Percentiles rank a stretch among this genome's conserved stretches.
Evolutionary conservation across 345 rosid genomes (phyloP).

Genomic region (Erysimum cheiranthoides): DNA sequence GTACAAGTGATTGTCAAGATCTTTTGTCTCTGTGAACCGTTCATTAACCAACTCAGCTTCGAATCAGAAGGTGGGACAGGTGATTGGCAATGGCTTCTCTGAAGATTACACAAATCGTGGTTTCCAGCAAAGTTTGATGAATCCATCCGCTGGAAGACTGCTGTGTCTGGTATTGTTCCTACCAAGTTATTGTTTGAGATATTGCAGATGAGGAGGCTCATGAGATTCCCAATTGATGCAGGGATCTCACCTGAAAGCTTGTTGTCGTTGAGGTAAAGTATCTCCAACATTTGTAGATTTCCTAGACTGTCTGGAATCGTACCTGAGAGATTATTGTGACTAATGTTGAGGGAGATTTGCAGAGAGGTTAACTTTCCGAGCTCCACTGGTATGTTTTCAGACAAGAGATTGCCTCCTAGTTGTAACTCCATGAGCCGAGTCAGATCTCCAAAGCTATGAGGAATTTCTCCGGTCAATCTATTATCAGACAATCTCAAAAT

Average conservation of each 20-base stretch:
- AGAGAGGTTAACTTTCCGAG: slow-evolving; percentile 71
- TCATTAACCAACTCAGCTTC: slow-evolving; percentile 49
- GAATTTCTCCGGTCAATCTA: slow-evolving; percentile 61
- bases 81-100: slow-evolving; percentile 50
- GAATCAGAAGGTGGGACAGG: slow-evolving; percentile 40
- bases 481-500: slow-evolving; percentile 78
- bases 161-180: slow-evolving; percentile 65
- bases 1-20: slow-evolving; percentile 56
- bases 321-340: slow-evolving; percentile 74
- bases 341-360: slow-evolving; percentile 83
- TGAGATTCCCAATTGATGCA: slow-evolving; percentile 62
- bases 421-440: slow-evolving; percentile 77
- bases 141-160: slow-evolving; percentile 70
- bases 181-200: slow-evolving; percentile 75
- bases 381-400: slow-evolving; percentile 64
- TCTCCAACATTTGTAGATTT: slow-evolving; percentile 73
- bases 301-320: slow-evolving; percentile 70
- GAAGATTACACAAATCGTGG: slow-evolving; percentile 57
- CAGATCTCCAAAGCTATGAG: slow-evolving; percentile 65
- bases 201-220: slow-evolving; percentile 80
- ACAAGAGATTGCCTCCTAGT: slow-evolving; percentile 79
- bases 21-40: slow-evolving; percentile 48
- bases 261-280: slow-evolving; percentile 74
- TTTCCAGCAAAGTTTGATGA: slow-evolving; percentile 74
- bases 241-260: slow-evolving; percentile 78